Evolutionary conservation across 768 basidiomycete species (phyloP), one percentile per base, ranked within the genome.

Genomic region (Lenzites betulinus): DNA sequence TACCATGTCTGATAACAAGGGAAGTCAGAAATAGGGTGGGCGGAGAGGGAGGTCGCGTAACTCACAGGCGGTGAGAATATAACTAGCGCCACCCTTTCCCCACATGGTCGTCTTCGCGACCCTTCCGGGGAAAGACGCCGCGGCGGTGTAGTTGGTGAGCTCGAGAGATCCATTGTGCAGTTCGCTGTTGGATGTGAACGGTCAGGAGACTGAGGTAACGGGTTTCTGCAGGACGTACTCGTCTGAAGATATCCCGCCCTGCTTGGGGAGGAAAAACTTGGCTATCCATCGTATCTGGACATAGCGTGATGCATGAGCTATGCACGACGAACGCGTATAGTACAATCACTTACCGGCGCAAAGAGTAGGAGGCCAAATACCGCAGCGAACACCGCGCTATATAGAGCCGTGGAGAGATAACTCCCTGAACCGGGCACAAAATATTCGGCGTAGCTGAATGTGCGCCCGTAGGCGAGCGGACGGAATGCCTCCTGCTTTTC

Each of bases 361-460:
- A 73, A 6, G 8, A 71, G 22, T 11, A 62, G 25, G 1, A 63
- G n/a, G 12, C 50, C 41, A n/a, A 66, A 20, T 1, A 25, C 30
- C 20, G 41, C 28, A n/a, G 58, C n/a, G 8, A 39, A 41, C 16
- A 67, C 11, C 1, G 51, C 65, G n/a, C 80, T 77, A 13, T 78
- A 55, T 1, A 80, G 13, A 6, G 80, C 46, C 13, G 83, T 77
- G n/a, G 75, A 67, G 4, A 85, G 5, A 23, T 69, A 70, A 18
- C 38, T 35, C 75, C 77, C 4, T 73, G 69, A 50, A 75, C 55
- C 38, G 8, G 41, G 43, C 26, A 53, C 75, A 64, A 82, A 20
- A 58, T 89, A 89, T 71, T 95, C 93, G 51, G 86, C 84, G 70
- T 95, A 96, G 46, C 76, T 76, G 78, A 97, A 93, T 2, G 81